Evolutionary conservation across 1,284 basidiomycete genomes (phyloP), one percentile per base, ranked within the genome.

Genomic region (Laetiporus sulphureus): DNA sequence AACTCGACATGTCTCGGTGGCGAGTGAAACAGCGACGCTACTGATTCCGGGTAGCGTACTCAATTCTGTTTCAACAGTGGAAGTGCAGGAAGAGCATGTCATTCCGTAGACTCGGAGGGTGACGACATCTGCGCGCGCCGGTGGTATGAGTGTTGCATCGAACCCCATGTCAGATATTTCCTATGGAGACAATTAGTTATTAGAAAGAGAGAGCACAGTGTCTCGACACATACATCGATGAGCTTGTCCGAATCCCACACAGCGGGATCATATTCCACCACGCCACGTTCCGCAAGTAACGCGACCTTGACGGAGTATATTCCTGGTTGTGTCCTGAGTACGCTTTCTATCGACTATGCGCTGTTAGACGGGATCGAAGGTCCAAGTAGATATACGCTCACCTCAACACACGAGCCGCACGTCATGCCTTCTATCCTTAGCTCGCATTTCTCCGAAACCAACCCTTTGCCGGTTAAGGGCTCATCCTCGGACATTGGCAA

Each of bases 81-180:
- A 77, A 1, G 83, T 86, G 58, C 91, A 94, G 2, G 89, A 76
- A 5, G 83, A 80, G 55, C 86, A 93, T 18, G 87, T 92, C 91
- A 96, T 94, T 53, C 92, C 93, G 57, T 85, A 94, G 54, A 96
- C 75, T 23, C 79, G 79, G 21, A 96, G 72, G 8, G 76, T 80
- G 37, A 90, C 72, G 1, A 69, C 71, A 53, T 91, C 85, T 7
- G 75, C 68, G 20, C 75, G 72, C 31, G 71, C 60, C 3, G 75
- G 69, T 0, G 81, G 79, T 36, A 92, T 79, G 44, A 79, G 66
- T 0, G 82, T 76, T 0, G 92, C 90, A 61, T 93, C 92, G 58
- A 96, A 96, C 12, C 92, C 92, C 38, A 93, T 86, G 64, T 95
- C 91, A 13, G 83, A 84, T 49, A 95, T 91, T 74, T 91, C 91